Evolutionary conservation across 306 rosid species (phyloP).

Genomic region (Castanopsis chinensis): DNA sequence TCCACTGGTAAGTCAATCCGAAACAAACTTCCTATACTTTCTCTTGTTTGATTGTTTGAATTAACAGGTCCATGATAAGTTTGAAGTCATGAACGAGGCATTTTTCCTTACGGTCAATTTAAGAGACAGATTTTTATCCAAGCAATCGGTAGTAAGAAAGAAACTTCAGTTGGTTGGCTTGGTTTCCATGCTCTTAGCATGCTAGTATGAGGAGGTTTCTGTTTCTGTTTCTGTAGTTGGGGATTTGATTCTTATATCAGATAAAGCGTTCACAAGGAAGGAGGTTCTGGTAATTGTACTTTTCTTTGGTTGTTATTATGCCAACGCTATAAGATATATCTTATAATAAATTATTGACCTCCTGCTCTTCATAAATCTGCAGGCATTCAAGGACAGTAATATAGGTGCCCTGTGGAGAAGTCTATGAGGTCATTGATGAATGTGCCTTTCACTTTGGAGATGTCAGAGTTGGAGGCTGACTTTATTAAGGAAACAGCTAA

Average conservation of each 20-base stretch:
- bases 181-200: slow-evolving; percentile 95
- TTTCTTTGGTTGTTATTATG: background rate
- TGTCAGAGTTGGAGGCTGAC: slow-evolving; percentile 74
- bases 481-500: slow-evolving; percentile 89
- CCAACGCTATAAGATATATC: background rate
- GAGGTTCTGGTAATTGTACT: slow-evolving; percentile 86
- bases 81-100: slow-evolving; percentile 85
- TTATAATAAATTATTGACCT: slow-evolving; percentile 36
- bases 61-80: slow-evolving; percentile 85
- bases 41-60: background rate
- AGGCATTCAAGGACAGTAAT: slow-evolving; percentile 91
- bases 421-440: slow-evolving; percentile 92
- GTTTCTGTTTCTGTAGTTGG: slow-evolving; percentile 86
- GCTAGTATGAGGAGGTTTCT: slow-evolving; percentile 93
- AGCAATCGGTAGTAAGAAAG: slow-evolving; percentile 66
- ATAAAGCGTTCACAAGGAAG: slow-evolving; percentile 74
- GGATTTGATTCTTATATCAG: slow-evolving; percentile 86
- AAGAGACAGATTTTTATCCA: slow-evolving; percentile 75
- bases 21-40: too few relatives aligned
- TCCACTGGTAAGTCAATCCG: too few relatives aligned
- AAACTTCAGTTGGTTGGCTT: slow-evolving; percentile 93
- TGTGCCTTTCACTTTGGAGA: slow-evolving; percentile 90
- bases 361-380: slow-evolving; percentile 15
- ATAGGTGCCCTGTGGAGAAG: slow-evolving; percentile 74
- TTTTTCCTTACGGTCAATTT: slow-evolving; percentile 77